Conservation (phyloP, 2,329 filamentous ascomycete genomes). For the Graphiopsis chlorocephala region DNA sequence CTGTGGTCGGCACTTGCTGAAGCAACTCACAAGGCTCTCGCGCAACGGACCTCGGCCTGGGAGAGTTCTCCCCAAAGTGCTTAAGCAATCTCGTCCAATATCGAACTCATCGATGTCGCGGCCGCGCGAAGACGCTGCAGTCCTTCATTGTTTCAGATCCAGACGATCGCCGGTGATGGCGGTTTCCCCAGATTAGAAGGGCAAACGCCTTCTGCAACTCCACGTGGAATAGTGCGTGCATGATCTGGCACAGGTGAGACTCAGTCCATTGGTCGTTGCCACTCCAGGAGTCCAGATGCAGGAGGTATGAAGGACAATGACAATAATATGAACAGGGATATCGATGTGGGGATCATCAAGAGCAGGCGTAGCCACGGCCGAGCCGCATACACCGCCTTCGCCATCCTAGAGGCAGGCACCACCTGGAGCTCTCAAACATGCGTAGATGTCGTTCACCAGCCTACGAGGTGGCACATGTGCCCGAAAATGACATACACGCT, state of each 20-base stretch:
- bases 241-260: neutral
- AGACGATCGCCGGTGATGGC: neutral
- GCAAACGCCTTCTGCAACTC: neutral
- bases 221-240: neutral
- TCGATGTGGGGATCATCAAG: neutral
- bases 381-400: conserved; percentile 2
- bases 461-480: too few species aligned
- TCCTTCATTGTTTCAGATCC: conserved; percentile 15
- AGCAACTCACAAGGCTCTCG: neutral
- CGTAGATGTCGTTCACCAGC: neutral
- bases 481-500: neutral
- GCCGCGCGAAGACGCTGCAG: neutral
- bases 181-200: neutral
- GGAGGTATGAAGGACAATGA: neutral
- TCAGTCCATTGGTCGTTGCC: neutral
- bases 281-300: neutral
- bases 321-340: neutral
- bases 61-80: neutral
- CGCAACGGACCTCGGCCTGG: neutral
- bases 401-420: neutral
- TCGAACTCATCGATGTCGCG: neutral
- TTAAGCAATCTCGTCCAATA: neutral
- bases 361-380: too few species aligned
- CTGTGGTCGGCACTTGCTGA: neutral
- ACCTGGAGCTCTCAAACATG: neutral